Evolutionary conservation across 2,329 filamentous ascomycete species (phyloP).

Genomic region (Exserohilum rostratum): DNA sequence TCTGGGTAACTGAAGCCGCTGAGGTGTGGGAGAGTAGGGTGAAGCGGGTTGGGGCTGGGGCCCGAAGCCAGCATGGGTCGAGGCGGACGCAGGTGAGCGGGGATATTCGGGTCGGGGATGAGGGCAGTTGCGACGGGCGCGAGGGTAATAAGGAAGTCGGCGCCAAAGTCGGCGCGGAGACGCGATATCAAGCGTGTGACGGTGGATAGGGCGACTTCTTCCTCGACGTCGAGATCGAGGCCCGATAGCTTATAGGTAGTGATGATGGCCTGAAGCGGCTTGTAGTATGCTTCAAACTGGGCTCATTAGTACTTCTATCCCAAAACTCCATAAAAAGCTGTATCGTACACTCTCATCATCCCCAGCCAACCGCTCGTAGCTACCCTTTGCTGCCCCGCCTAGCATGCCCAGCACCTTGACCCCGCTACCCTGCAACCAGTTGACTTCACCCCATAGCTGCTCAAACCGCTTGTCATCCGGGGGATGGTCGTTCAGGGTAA

Average conservation of each 20-base stretch:
- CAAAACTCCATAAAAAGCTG: too few species aligned
- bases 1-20: constrained; percentile 82
- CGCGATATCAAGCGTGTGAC: constrained; percentile 60
- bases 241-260: constrained; percentile 56
- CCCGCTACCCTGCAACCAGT: constrained; percentile 71
- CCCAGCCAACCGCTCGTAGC: constrained; percentile 60
- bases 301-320: background rate
- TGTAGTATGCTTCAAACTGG: constrained; percentile 76
- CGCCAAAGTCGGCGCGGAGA: constrained; percentile 67
- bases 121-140: constrained; percentile 82
- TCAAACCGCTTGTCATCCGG: constrained; percentile 71
- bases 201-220: constrained; percentile 71
- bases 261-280: constrained; percentile 70
- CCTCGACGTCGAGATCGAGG: constrained; percentile 62
- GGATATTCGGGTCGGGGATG: constrained; percentile 52
- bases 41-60: constrained; percentile 41
- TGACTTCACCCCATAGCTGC: constrained; percentile 79
- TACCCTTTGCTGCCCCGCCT: constrained; percentile 81
- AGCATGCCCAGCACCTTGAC: constrained; percentile 86
- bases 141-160: constrained; percentile 75
- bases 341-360: constrained; percentile 42
- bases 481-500: constrained; percentile 81
- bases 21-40: constrained; percentile 61
- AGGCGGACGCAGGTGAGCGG: constrained; percentile 37
- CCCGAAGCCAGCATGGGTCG: constrained; percentile 37